These are phyloP conservation scores for Leersia perrieri DNA, from an alignment of 176 grass and related monocot species.

Conservation along the genomic window DNA sequence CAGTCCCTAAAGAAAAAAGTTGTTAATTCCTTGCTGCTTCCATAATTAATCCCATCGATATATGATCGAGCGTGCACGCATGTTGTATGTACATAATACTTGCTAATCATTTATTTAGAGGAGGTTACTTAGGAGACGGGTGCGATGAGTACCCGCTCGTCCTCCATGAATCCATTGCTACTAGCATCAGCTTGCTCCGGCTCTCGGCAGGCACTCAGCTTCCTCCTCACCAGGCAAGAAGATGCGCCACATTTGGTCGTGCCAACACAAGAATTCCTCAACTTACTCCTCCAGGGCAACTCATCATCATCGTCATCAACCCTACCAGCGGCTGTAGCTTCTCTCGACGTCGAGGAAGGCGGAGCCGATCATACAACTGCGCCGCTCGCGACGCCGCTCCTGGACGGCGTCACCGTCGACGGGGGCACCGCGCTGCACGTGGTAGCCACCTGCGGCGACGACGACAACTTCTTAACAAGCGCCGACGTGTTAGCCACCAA, in stretches of 20 bases:
- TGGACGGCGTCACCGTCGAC: not conserved
- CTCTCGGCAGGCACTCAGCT: not conserved
- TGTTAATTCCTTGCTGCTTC: no score
- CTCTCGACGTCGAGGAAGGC: not conserved
- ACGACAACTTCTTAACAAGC: not conserved
- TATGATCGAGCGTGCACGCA: no score
- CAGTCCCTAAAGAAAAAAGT: no score
- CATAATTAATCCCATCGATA: no score
- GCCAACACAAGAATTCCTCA: not conserved
- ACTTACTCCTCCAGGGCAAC: not conserved
- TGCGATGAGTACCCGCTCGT: no score
- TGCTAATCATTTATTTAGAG: no score
- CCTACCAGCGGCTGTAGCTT: no score
- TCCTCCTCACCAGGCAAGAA: not conserved
- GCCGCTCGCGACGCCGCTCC: not conserved
- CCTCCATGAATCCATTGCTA: constrained; percentile 22
- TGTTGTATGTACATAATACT: no score
- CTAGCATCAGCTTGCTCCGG: constrained; percentile 2
- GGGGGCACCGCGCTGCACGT: not conserved
- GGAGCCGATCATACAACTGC: not conserved
- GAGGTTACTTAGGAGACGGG: no score
- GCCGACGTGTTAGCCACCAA: not conserved
- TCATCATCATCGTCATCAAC: no score
- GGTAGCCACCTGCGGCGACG: not conserved
- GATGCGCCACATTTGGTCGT: not conserved